Evolutionary conservation across 2,329 filamentous ascomycete genomes (phyloP).

Genomic region (Microdochium trichocladiopsis): DNA sequence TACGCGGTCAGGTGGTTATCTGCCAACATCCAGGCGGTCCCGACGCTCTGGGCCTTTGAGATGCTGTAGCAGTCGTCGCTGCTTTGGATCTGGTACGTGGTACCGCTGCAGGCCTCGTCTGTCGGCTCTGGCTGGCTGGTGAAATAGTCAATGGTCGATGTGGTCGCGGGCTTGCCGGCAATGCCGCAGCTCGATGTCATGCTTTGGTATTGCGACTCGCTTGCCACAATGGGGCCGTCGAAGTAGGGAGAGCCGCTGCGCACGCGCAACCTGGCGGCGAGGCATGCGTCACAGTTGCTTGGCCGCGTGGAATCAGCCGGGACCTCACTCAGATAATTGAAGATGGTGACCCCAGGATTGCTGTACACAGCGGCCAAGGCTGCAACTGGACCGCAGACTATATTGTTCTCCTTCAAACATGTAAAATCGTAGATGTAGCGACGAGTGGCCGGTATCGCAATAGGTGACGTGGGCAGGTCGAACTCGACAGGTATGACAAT

Average conservation of each 20-base stretch:
- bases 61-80: constrained; percentile 11
- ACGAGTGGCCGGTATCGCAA: constrained; percentile 6
- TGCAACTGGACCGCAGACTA: constrained; percentile 8
- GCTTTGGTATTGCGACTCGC: constrained; percentile 10
- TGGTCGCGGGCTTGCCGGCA: constrained; percentile 7
- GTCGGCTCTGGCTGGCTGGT: constrained; percentile 6
- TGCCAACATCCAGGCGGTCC: constrained; percentile 10
- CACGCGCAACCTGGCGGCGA: constrained; percentile 9
- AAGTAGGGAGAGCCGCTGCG: constrained; percentile 13
- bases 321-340: constrained; percentile 9
- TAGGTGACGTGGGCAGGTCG: constrained; percentile 5
- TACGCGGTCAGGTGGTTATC: constrained; percentile 13
- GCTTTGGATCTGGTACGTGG: constrained; percentile 8
- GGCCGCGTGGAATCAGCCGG: constrained; percentile 3
- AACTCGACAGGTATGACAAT: constrained; percentile 4
- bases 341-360: constrained; percentile 6
- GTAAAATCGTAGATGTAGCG: constrained; percentile 5
- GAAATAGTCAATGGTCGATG: constrained; percentile 7
- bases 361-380: constrained; percentile 6
- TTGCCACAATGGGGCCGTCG: constrained; percentile 11
- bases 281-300: constrained; percentile 8
- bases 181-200: constrained; percentile 14
- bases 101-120: constrained; percentile 5
- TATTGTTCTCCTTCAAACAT: constrained; percentile 8
- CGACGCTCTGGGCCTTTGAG: constrained; percentile 8